Evolutionary conservation across 169 alveolate species (phyloP), one percentile per base, ranked within the genome.

Genomic region (Plasmodium ovale): DNA sequence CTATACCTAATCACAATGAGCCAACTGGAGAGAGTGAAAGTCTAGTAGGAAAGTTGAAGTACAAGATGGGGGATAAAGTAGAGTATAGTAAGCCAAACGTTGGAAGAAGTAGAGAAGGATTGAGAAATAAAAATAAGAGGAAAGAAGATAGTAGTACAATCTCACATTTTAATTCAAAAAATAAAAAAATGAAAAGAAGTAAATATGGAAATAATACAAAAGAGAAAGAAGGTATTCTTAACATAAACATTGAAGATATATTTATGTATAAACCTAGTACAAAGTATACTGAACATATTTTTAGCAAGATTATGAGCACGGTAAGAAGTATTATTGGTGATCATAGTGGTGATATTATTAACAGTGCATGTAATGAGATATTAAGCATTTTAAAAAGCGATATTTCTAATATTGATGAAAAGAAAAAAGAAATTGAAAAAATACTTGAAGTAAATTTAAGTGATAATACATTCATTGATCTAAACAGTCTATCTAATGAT

Each of bases 21-120:
- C 98, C 99, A 10, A 96, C 99, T 9, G 99, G 99, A 0, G 99
- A 98, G 87, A 99, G 99, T 29, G 99, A 98, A 91, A 93, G 99
- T 31, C 93, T 98, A 64, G 98, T 89, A 6, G 98, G 98, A 16
- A 94, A 96, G 56, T 85, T 94, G 33, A 93, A 95, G 70, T 93
- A 95, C 90, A 92, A 91, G 37, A 97, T 98, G 99, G 99, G 99
- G 1, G 99, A 97, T 74, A 94, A 94, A 59, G 99, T 97, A 2
- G 92, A 93, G 56, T 85, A 88, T 49, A 65, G 87, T 31, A 79
- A 87, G 42, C 89, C 93, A 19, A 65, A 74, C 44, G 72, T 74
- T 44, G 56, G 69, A 27, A 64, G 42, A 27, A 92, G 56, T 31
- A 62, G n/a, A 35, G 84, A 72, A 27, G 72, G 92, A 29, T 33